Conservation (phyloP, 306 rosid species). For the Corylus avellana region DNA sequence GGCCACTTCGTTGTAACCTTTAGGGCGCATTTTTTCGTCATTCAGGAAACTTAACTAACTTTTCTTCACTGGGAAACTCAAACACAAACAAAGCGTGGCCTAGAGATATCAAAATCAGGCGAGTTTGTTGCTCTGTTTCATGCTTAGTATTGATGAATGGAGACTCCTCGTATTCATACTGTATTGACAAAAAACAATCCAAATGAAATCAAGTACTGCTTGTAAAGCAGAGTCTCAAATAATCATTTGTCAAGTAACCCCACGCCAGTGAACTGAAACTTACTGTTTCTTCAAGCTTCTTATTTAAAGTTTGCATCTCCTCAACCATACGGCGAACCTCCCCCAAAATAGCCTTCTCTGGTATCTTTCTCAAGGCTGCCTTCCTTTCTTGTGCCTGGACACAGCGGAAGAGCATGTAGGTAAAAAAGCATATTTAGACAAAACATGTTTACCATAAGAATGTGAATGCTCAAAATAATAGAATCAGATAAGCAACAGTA, state of each 20-base stretch:
- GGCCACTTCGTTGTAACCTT: too few relatives aligned
- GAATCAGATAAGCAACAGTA: not conserved
- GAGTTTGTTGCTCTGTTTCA: too few relatives aligned
- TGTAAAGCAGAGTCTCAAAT: slow-evolving; percentile 7
- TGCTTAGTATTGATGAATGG: too few relatives aligned
- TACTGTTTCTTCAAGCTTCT: slow-evolving; percentile 82
- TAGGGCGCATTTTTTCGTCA: not conserved
- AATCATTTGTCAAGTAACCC: not conserved
- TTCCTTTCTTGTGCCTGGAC: slow-evolving; percentile 70
- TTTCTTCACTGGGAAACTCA: too few relatives aligned
- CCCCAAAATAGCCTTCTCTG: slow-evolving; percentile 75
- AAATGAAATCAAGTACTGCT: not conserved
- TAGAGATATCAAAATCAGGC: too few relatives aligned
- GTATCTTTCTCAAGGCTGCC: slow-evolving; percentile 68
- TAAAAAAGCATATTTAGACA: slow-evolving; percentile 1
- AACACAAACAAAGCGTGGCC: too few relatives aligned
- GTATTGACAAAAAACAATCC: not conserved
- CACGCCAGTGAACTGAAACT: slow-evolving; percentile 30
- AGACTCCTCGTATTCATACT: not conserved
- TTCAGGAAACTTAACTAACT: too few relatives aligned
- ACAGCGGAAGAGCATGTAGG: not conserved
- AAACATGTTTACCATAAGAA: not conserved
- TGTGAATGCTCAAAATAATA: not conserved
- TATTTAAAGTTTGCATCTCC: slow-evolving; percentile 81
- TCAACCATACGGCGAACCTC: slow-evolving; percentile 94